Evolutionary conservation across 805 yeast genomes (phyloP), one percentile per base, ranked within the genome.

Genomic region (Candida odintsovae): DNA sequence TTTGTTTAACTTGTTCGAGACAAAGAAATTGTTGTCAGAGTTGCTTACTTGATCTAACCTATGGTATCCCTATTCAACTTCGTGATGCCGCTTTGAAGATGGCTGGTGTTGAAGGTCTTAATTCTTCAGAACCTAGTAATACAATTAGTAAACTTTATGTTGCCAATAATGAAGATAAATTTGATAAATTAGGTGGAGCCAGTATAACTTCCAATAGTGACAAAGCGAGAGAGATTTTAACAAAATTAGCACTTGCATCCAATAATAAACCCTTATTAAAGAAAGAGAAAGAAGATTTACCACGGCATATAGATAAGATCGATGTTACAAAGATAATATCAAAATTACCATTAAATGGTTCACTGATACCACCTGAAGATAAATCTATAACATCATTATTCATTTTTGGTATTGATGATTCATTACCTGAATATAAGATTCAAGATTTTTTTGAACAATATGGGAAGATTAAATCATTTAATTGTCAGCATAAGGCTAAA

Each of bases 11-110:
- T 0, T 92, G 99, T 68, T 81, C 97, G 0, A 70, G 82, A 38
- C 79, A 83, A 39, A 75, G 83, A 49, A 84, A 87, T 65, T 84
- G 95, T 56, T 92, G 99, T 61, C 98, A 94, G 63, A 69, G 81
- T 21, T 92, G 99, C 63, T 76, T 89, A 78, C 63, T 85, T 29
- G 98, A 92, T 66, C 67, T 90, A 38, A 78, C 83, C 25, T 86
- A 81, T 67, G 87, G 90, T 4, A 78, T 94, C n/a, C 88, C 96
- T 0, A 62, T 89, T 16, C 78, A 82, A 11, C 67, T 89, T 7
- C 71, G 97, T 52, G 97, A 90, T 57, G 81, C 88, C 1, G 86
- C 96, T 4, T 63, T 90, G 56, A 80, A 81, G 54, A 72, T 88
- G 74, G 83, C 90, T 2, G 83, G 82, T 15, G 68, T 73, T 15